Evolutionary conservation across 1,139 yeast species (phyloP).

Genomic region (Saccharomyces hybrid): DNA sequence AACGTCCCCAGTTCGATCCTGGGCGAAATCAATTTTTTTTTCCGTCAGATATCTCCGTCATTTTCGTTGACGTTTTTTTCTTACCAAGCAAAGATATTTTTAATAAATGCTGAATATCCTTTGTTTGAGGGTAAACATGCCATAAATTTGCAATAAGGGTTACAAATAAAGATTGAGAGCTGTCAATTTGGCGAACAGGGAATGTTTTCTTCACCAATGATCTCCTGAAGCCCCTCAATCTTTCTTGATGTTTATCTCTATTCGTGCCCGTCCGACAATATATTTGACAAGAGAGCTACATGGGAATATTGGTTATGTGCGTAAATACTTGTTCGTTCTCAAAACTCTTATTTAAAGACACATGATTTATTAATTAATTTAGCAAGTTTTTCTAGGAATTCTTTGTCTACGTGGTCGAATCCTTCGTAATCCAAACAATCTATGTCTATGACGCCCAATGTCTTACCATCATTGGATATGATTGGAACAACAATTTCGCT

Average conservation of each 20-base stretch:
- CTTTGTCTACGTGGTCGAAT: constrained; percentile 56
- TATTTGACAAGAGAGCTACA: background rate
- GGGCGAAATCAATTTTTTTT: constrained; percentile 71
- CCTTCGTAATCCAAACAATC: constrained; percentile 65
- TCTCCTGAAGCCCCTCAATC: background rate
- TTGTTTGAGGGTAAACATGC: background rate
- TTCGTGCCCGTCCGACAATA: background rate
- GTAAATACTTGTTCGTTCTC: background rate
- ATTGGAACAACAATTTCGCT: constrained; percentile 93
- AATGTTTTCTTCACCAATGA: background rate
- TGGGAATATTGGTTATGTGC: too few relatives aligned
- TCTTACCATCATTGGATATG: constrained; percentile 34
- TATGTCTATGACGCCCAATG: constrained; percentile 76
- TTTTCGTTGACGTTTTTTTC: too few relatives aligned
- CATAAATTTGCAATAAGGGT: background rate
- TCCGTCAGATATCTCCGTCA: too few relatives aligned
- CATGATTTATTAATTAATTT: constrained; percentile 39
- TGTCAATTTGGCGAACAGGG: background rate
- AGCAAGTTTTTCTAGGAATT: constrained; percentile 55
- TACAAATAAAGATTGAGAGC: background rate
- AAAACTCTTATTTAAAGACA: background rate
- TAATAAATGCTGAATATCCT: background rate
- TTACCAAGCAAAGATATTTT: background rate
- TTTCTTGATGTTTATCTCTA: background rate
- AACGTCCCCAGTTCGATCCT: constrained; percentile 99